Evolutionary conservation across 2,329 filamentous ascomycete genomes (phyloP).

Genomic region (Alternaria ventricosa): DNA sequence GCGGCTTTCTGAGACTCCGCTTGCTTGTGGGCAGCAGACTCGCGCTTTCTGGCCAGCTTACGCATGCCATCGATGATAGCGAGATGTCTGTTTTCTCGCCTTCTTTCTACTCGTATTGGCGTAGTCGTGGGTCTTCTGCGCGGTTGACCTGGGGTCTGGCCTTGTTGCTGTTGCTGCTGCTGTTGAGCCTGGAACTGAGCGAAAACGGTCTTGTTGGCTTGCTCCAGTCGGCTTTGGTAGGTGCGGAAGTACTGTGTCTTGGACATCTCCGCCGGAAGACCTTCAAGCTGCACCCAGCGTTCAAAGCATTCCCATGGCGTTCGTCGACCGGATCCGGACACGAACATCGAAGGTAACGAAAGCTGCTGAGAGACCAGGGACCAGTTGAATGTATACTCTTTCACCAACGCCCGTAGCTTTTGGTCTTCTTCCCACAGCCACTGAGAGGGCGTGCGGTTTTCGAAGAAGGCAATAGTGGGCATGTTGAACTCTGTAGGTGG

Average conservation of each 20-base stretch:
- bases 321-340: slow-evolving; percentile 85
- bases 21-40: slow-evolving; percentile 84
- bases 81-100: slow-evolving; percentile 84
- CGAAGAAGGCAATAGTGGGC: slow-evolving; percentile 90
- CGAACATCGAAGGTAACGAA: slow-evolving; percentile 74
- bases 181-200: slow-evolving; percentile 63
- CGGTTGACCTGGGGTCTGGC: slow-evolving; percentile 57
- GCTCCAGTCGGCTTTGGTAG: slow-evolving; percentile 68
- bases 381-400: slow-evolving; percentile 98
- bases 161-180: slow-evolving; percentile 62
- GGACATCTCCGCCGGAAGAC: slow-evolving; percentile 88
- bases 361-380: slow-evolving; percentile 87
- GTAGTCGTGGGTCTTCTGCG: slow-evolving; percentile 72
- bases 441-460: slow-evolving; percentile 83
- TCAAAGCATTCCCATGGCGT: slow-evolving; percentile 99
- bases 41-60: slow-evolving; percentile 92
- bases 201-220: slow-evolving; percentile 65
- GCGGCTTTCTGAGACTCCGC: slow-evolving; percentile 75
- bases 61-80: slow-evolving; percentile 93
- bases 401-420: slow-evolving; percentile 81
- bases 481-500: slow-evolving; percentile 91
- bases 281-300: slow-evolving; percentile 91
- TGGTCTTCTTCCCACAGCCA: slow-evolving; percentile 93
- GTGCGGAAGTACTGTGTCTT: slow-evolving; percentile 95
- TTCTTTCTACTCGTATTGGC: slow-evolving; percentile 83